Base-by-base conservation (phyloP, 2,329 filamentous ascomycete genomes). In the Zymoseptoria ardabiliae region DNA sequence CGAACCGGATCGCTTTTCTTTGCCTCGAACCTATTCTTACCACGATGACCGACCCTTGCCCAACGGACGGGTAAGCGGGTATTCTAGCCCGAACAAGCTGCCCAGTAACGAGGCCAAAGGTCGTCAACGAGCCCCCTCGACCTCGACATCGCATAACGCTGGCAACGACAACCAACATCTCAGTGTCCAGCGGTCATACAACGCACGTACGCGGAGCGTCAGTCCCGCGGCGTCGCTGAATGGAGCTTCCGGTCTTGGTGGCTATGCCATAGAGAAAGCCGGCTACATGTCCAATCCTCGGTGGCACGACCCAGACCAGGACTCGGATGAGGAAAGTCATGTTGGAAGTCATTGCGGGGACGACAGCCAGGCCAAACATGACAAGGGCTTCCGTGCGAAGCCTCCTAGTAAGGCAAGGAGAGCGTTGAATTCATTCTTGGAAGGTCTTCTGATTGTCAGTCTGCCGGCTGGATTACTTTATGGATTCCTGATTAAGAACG, bases 261-360 rank as follows among this genome's bases (percentile, higher is more conserved):
- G 68, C 30, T 72, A 73, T 6, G 69, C 76, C 41, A 71, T 77
- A 13, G 73, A 77, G 52, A 73, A 78, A 63, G 76, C 76, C 3
- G 77, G 73, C 1, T 77, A 75, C 62, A 74, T 74, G 57, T 71
- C 69, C 4, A 53, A 71, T 53, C 54, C 70, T 62, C 54, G 65
- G 62, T 64, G 70, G 69, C 63, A 66, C 55, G 58, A 74, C 66
- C 61, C 67, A 3, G 69, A 68, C 23, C 65, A 70, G 45, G 63
- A 66, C 22, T 65, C 63, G 3, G 69, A 72, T 35, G 70, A 72
- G 41, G 64, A 66, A 28, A 63, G 58, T 8, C 63, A 63, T 35
- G 45, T 62, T 55, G 64, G 63, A 10, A 25, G 22, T 53, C 51
- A 53, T 25, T 53, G 30, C 10, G 51, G 22, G 7, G 61, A 63